Evolutionary conservation across 192 early-diverging fungal species (phyloP).

Genomic region (Rhizoclosmatium globosum): DNA sequence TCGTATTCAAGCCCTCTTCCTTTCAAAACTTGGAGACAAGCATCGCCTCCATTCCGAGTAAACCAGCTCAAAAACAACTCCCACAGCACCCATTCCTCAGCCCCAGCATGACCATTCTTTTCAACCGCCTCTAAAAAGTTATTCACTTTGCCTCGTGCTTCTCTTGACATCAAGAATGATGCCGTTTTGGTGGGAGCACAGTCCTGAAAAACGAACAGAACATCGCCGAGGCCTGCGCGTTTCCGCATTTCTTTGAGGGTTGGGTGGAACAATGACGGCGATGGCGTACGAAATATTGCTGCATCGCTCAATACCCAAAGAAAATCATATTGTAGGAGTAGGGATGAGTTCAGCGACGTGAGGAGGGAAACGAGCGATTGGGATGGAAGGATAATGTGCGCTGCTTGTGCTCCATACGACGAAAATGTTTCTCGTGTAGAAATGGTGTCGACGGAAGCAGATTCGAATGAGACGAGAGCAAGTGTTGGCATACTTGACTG

Average conservation of each 20-base stretch:
- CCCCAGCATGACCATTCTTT: background rate
- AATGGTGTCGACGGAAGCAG: background rate
- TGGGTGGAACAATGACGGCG: background rate
- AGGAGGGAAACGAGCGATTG: background rate
- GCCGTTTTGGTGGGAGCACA: background rate
- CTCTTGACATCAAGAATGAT: background rate
- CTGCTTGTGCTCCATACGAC: background rate
- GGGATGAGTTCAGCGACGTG: background rate
- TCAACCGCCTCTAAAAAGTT: background rate
- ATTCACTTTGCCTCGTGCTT: background rate
- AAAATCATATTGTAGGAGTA: conserved; percentile 11
- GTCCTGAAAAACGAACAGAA: conserved; percentile 7
- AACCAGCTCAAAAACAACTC: conserved; percentile 6
- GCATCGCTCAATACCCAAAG: background rate
- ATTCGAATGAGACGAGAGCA: background rate
- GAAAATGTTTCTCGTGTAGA: background rate
- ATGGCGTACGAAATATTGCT: background rate
- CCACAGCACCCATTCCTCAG: conserved; percentile 3
- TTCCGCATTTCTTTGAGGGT: conserved; percentile 4
- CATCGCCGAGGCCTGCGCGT: conserved; percentile 6
- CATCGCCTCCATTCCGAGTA: background rate
- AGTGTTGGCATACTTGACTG: background rate
- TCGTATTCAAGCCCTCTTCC: background rate
- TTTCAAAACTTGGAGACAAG: background rate
- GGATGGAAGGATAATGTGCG: background rate